Percentiles rank a stretch among this genome's conserved stretches.
Conservation (phyloP, 2,329 filamentous ascomycete species). For the Hypoxylon sp. region DNA sequence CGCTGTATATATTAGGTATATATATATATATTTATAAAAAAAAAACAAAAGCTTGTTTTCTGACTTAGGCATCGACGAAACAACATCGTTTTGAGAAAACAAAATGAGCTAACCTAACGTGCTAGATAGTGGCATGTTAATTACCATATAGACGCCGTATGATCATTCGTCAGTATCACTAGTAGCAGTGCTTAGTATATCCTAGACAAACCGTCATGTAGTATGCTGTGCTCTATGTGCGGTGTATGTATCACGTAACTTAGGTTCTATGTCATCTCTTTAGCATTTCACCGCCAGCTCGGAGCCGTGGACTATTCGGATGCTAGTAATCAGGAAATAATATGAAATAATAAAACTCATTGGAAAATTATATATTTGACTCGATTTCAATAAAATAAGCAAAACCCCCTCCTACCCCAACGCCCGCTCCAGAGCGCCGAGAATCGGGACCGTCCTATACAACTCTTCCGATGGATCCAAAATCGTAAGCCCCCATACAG, state of each 20-base stretch:
- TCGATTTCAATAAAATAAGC: constrained; percentile 12
- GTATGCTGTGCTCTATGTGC: not conserved
- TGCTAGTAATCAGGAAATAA: not conserved
- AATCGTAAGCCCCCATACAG: constrained; percentile 9
- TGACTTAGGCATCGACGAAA: not conserved
- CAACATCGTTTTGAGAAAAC: not conserved
- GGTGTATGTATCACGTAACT: not conserved
- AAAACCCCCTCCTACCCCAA: not conserved
- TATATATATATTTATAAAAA: too few relatives aligned
- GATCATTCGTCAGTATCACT: not conserved
- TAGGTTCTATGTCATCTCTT: not conserved
- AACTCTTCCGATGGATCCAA: constrained; percentile 15
- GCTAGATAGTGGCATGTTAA: not conserved
- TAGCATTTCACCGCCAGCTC: not conserved
- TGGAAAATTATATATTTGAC: constrained; percentile 6
- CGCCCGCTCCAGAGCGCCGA: not conserved
- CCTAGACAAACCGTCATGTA: not conserved
- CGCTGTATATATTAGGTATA: too few relatives aligned
- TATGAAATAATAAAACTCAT: constrained; percentile 2
- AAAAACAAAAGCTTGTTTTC: not conserved
- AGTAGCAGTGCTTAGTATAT: not conserved
- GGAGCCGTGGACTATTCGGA: not conserved
- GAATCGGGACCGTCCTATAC: not conserved
- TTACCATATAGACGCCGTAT: not conserved
- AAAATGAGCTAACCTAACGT: not conserved